phyloP scores from a whole-genome alignment of 129 eudicot genomes.

The Flaveria robusta region DNA sequence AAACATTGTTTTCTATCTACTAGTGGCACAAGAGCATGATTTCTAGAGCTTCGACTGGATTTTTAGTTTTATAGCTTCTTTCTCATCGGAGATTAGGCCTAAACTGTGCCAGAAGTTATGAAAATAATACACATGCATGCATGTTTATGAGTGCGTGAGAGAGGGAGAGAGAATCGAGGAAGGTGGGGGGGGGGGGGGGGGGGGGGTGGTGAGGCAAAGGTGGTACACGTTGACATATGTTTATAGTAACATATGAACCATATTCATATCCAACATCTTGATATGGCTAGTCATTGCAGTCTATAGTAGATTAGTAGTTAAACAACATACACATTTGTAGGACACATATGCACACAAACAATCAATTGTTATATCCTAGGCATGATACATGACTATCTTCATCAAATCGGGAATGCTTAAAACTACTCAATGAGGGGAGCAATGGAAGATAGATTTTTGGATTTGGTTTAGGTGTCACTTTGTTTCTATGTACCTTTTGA shows the following conservation, averaged over 20 bases:
- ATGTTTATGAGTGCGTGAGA: not conserved
- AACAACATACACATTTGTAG: not conserved
- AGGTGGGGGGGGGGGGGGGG: not conserved
- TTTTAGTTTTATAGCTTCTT: not conserved
- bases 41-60: not conserved
- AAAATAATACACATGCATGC: slow-evolving; percentile 1
- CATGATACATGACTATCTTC: slow-evolving; percentile 16
- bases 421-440: slow-evolving; percentile 18
- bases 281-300: not conserved
- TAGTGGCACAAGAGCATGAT: not conserved
- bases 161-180: not conserved
- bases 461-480: slow-evolving; percentile 15
- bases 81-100: not conserved
- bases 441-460: not conserved
- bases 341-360: not conserved
- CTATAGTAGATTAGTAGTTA: not conserved
- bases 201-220: not conserved
- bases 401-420: slow-evolving; percentile 15
- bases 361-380: slow-evolving; percentile 3
- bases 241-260: not conserved
- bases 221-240: not conserved
- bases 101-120: not conserved
- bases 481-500: not conserved
- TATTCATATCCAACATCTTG: not conserved
- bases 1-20: not conserved